phyloP scores from a whole-genome alignment of 2,329 filamentous ascomycete genomes.

The Phaeosphaeria sp. region DNA sequence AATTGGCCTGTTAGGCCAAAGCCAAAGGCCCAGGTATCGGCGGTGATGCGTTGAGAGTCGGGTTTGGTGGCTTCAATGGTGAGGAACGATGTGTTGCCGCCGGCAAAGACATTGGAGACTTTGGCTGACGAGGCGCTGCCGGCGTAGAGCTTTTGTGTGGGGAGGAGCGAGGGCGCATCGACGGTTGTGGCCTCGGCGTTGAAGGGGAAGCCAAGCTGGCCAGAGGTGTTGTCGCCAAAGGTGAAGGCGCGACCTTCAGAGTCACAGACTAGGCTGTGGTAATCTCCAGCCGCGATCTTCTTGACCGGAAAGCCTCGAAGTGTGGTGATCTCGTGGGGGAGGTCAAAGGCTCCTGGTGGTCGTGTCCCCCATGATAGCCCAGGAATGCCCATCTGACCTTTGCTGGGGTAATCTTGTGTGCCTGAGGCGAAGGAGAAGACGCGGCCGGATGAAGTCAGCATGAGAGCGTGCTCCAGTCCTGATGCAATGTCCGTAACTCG shows the following conservation, averaged over 20 bases:
- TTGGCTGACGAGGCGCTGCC: slow-evolving; percentile 67
- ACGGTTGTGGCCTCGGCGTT: slow-evolving; percentile 67
- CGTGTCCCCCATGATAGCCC: slow-evolving; percentile 81
- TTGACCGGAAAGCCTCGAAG: slow-evolving; percentile 74
- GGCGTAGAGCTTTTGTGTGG: slow-evolving; percentile 75
- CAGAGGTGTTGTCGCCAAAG: slow-evolving; percentile 89
- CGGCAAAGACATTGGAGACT: slow-evolving; percentile 82
- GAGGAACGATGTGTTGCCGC: slow-evolving; percentile 87
- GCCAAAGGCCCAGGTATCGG: slow-evolving; percentile 87
- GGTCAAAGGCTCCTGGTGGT: slow-evolving; percentile 79
- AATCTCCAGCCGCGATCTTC: slow-evolving; percentile 83
- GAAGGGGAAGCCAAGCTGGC: slow-evolving; percentile 87
- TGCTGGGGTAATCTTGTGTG: slow-evolving; percentile 76
- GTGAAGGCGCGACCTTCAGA: slow-evolving; percentile 78
- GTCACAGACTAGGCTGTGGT: slow-evolving; percentile 82
- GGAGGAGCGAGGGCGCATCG: slow-evolving; percentile 74
- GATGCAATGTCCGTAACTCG: slow-evolving; percentile 75
- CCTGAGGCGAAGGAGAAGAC: slow-evolving; percentile 89
- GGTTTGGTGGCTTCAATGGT: slow-evolving; percentile 76
- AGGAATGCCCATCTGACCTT: slow-evolving; percentile 86
- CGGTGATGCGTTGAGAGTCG: slow-evolving; percentile 65
- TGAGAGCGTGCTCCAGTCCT: slow-evolving; percentile 84
- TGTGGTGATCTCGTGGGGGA: slow-evolving; percentile 77
- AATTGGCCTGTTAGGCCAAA: slow-evolving; percentile 83
- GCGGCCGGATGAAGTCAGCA: slow-evolving; percentile 84